phyloP scores from a whole-genome alignment of 352 stramenopile genomes.

The Aphanomyces astaci region DNA sequence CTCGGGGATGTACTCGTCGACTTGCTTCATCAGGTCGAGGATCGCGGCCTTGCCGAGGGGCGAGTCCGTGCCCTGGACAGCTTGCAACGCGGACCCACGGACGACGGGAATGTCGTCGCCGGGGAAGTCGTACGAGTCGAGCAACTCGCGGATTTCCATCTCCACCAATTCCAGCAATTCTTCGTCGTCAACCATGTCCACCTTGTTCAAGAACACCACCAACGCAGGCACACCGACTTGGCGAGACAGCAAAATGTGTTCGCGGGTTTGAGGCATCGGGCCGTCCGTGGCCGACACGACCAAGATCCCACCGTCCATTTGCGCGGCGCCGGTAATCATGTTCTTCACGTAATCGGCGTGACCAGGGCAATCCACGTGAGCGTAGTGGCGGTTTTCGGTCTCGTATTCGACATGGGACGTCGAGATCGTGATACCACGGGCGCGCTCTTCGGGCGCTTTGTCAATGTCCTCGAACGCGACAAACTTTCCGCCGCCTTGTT shows the following conservation, averaged over 20 bases:
- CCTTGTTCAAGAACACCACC: constrained; percentile 97
- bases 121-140: constrained; percentile 93
- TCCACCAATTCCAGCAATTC: constrained; percentile 92
- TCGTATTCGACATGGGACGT: constrained; percentile 86
- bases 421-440: constrained; percentile 93
- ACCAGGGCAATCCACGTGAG: constrained; percentile 95
- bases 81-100: constrained; percentile 86
- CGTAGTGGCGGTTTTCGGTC: constrained; percentile 89
- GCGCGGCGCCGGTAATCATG: constrained; percentile 96
- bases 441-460: constrained; percentile 92
- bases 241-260: constrained; percentile 94
- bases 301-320: constrained; percentile 93
- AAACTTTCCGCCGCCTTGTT: constrained; percentile 68
- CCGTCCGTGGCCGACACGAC: constrained; percentile 90
- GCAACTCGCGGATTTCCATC: constrained; percentile 93
- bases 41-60: constrained; percentile 80
- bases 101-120: constrained; percentile 94
- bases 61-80: constrained; percentile 85
- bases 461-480: constrained; percentile 93
- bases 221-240: constrained; percentile 86
- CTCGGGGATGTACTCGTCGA: constrained; percentile 80
- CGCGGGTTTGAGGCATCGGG: constrained; percentile 93
- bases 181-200: constrained; percentile 91
- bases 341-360: constrained; percentile 98
- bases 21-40: constrained; percentile 90